Base-by-base conservation (phyloP, 1,284 basidiomycete species). In the Acaromyces ingoldii region DNA sequence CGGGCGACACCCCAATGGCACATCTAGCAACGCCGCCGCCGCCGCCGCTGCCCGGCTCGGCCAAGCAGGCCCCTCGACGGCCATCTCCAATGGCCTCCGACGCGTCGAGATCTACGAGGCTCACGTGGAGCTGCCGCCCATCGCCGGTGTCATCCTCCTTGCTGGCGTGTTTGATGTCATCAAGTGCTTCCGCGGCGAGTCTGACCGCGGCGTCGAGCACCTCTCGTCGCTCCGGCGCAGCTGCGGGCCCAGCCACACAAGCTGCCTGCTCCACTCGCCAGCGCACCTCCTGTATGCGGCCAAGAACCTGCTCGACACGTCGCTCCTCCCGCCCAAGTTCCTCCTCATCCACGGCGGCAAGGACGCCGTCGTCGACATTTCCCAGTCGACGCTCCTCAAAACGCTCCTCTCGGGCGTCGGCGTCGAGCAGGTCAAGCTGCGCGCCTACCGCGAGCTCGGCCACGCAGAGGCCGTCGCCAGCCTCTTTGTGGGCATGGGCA, bases 341-440 rank as follows among this genome's bases (percentile, higher is more conserved):
- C 57, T 79, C 15, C 67, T 78, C 6, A 63, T 78, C 13, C 78
- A 79, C 49, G 78, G 77, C 29, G 76, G 70, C 1, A 64, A 66
- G 36, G 76, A 78, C 55, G 37, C 50, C 1, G 58, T 76, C 30
- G 67, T 77, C 1, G 75, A 77, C 3, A 63, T 76, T 11, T 69
- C 72, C 53, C 76, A 77, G 54, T 62, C 70, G 7, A 71, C 70
- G 6, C 65, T 77, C 50, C 68, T 79, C 37, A 70, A 72, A 26
- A 77, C 77, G 26, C 55, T 78, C 6, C 65, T 79, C 0, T 63
- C 70, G 3, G 77, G 77, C 1, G 61, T 77, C n/a, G 78, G 76
- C 13, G 65, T 79, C 2, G 49, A 66, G 0, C 59, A 72, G n/a
- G 70, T 75, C 6, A 53, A 60, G 13, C 57, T 78, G 34, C 57